Evolutionary conservation across 23 red algal genomes (phyloP).

Genomic region (Gracilaria vermiculophylla): DNA sequence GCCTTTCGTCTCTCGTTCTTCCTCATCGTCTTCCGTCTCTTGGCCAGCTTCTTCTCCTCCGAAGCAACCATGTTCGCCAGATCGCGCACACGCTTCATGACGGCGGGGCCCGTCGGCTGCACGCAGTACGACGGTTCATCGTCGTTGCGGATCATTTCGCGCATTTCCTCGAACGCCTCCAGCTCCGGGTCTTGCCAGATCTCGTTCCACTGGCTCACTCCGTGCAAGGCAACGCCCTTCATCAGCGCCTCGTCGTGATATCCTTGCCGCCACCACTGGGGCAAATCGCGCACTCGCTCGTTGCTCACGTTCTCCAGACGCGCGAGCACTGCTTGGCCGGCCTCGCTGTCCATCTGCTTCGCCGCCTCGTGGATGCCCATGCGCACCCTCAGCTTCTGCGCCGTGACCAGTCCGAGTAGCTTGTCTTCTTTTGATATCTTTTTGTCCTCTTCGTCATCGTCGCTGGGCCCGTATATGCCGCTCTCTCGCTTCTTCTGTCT

Average conservation of each 20-base stretch:
- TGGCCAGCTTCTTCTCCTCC: constrained; percentile 39
- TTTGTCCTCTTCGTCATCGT: constrained; percentile 49
- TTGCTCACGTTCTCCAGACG: constrained; percentile 14
- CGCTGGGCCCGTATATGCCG: constrained; percentile 26
- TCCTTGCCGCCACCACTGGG: constrained; percentile 66
- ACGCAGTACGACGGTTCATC: constrained; percentile 21
- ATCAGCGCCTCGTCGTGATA: constrained; percentile 66
- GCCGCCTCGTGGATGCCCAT: constrained; percentile 64
- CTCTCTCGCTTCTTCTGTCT: constrained; percentile 37
- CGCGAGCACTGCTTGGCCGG: constrained; percentile 22
- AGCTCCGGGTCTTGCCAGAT: constrained; percentile 54
- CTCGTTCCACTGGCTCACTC: constrained; percentile 57
- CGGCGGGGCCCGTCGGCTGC: constrained; percentile 42
- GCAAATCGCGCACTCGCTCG: constrained; percentile 40
- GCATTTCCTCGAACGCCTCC: constrained; percentile 43
- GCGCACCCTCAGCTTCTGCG: constrained; percentile 71
- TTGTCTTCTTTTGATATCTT: constrained; percentile 24
- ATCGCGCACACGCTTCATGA: constrained; percentile 75
- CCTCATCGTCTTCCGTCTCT: constrained; percentile 6
- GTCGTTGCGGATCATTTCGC: constrained; percentile 33
- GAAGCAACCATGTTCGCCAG: constrained; percentile 39
- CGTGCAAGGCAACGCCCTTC: constrained; percentile 49
- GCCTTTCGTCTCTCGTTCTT: constrained; percentile 11
- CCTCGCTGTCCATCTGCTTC: constrained; percentile 22
- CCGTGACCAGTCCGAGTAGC: constrained; percentile 63